A percentile compares a stretch with the other conserved stretches of the same genome.
Conservation (phyloP, 306 rosid genomes). For the Dalbergia cultrata region DNA sequence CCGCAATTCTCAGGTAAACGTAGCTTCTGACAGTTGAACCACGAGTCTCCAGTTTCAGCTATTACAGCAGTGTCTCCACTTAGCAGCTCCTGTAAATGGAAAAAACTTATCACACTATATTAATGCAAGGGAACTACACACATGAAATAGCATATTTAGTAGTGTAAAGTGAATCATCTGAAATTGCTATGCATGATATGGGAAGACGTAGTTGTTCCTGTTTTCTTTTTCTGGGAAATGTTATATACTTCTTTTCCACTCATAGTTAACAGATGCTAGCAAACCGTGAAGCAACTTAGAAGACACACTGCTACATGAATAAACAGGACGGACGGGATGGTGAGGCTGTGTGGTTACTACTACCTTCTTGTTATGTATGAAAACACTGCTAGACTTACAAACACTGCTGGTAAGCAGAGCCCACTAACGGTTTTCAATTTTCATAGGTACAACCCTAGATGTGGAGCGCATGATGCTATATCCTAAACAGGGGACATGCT, state of each 20-base stretch:
- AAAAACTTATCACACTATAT: neutral
- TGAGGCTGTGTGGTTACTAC: neutral
- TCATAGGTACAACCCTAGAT: neutral
- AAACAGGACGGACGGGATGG: neutral
- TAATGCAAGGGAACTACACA: constrained; percentile 9
- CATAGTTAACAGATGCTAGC: neutral
- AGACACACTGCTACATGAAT: neutral
- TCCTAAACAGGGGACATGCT: neutral
- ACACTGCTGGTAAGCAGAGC: neutral
- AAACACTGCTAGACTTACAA: constrained; percentile 3
- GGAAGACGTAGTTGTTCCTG: neutral
- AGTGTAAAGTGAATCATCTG: constrained; percentile 15
- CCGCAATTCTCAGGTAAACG: constrained; percentile 84
- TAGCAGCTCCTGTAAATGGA: constrained; percentile 64
- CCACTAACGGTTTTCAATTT: neutral
- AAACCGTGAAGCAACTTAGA: constrained; percentile 4
- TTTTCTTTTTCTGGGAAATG: neutral
- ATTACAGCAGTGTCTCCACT: constrained; percentile 71
- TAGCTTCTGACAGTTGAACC: constrained; percentile 96
- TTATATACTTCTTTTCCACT: neutral
- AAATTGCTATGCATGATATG: neutral
- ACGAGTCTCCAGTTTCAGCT: constrained; percentile 91
- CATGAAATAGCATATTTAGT: constrained; percentile 2
- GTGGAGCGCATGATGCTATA: constrained; percentile 8
- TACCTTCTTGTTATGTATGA: neutral